Base-by-base conservation (phyloP, 2,329 filamentous ascomycete species). In the Aspergillus fructus region DNA sequence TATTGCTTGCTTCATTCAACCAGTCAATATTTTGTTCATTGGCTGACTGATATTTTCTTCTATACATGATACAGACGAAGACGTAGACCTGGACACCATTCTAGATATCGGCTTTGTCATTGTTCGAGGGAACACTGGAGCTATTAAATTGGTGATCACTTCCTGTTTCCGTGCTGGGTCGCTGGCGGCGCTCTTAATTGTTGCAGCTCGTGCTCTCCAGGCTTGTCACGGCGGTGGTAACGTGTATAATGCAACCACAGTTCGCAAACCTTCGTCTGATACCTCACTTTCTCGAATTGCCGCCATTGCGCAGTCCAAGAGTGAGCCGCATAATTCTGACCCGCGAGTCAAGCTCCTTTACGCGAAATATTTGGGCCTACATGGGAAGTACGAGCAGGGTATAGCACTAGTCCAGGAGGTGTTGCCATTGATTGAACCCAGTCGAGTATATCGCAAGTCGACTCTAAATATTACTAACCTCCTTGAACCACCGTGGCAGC, bases 321-420 rank as follows among this genome's bases (percentile, higher is more conserved):
- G 19, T 12, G 41, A 39, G 34, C 15, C 9, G n/a, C 27, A 34
- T n/a, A 34, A 7, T n/a, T 62, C 59, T 7, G 67, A 68, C 39
- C 71, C 71, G 0, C 59, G 64, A 5, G 71, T 71, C 1, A 66
- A 73, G 45, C 43, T 68, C 11, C 27, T 73, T 6, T 67, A 71
- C 12, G 71, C 69, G 6, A 63, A 67, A 17, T 54, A 71, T 2
- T 61, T 72, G 4, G 60, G 61, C 13, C 49, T 55, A 15, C 65
- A 64, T 6, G 65, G 65, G 3, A 46, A 67, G 15, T 59, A 64
- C 33, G 17, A 53, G 3, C 59, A 67, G 15, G 70, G 68, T 3
- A 40, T 67, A 8, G 27, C 53, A 1, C 49, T 73, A 7, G 55
- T 71, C 5, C 58, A 71, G 21, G 53, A 68, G n/a, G 59, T 74